Percentiles rank a stretch among this genome's conserved stretches.
phyloP scores from a whole-genome alignment of 441 rosid genomes.

The Erodium chrysanthum region DNA sequence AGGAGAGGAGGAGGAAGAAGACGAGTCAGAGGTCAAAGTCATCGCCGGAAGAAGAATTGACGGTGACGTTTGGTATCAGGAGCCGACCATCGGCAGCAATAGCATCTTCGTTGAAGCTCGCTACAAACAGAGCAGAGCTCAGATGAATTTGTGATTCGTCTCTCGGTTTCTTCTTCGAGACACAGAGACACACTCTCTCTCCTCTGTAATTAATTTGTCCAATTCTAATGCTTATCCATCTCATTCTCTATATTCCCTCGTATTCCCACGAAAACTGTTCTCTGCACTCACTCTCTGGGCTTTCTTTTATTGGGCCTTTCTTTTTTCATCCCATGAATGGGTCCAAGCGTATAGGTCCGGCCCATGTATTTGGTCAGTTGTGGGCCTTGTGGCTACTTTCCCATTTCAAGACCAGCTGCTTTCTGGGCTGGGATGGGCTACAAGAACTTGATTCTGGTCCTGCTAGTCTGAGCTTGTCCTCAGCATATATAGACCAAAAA shows the following conservation, averaged over 20 bases:
- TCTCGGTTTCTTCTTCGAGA: not conserved
- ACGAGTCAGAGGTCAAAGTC: conserved; percentile 20
- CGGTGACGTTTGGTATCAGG: not conserved
- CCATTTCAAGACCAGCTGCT: too few relatives aligned
- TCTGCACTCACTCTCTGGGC: not conserved
- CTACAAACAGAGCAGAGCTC: not conserved
- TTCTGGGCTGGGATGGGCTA: too few relatives aligned
- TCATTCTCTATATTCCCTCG: not conserved
- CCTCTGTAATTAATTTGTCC: not conserved
- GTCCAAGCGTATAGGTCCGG: too few relatives aligned
- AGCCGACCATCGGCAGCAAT: not conserved
- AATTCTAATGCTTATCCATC: not conserved
- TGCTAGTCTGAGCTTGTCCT: too few relatives aligned
- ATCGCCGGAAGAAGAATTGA: conserved; percentile 9
- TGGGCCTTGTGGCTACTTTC: too few relatives aligned
- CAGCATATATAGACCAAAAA: too few relatives aligned
- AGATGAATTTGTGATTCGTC: not conserved
- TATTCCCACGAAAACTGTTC: not conserved
- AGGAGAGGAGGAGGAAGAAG: conserved; percentile 11
- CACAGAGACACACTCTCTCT: conserved; percentile 2
- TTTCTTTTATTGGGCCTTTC: not conserved
- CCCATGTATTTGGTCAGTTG: too few relatives aligned
- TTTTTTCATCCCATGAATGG: too few relatives aligned
- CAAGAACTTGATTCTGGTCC: too few relatives aligned
- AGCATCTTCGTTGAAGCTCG: not conserved